These are phyloP conservation scores for Tephrocybe sp. DNA, from an alignment of 768 basidiomycete genomes.

Conservation along the genomic window DNA sequence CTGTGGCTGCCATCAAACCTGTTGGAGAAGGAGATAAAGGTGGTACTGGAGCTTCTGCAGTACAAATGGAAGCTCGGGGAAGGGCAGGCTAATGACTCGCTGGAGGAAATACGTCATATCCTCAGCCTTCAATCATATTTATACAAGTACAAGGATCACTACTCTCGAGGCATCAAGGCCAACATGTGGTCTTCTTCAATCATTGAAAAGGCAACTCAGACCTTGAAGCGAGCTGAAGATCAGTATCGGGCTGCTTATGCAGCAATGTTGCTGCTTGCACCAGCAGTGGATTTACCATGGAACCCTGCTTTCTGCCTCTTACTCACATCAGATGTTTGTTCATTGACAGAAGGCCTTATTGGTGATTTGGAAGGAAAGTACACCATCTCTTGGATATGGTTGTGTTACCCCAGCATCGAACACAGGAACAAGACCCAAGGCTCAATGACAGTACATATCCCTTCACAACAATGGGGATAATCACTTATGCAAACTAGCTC, in stretches of 20 bases:
- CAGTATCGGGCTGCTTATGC: background rate
- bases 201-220: background rate
- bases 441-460: background rate
- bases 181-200: background rate
- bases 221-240: background rate
- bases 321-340: background rate
- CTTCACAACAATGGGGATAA: background rate
- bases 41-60: background rate
- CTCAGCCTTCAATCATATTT: constrained; percentile 6
- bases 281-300: background rate
- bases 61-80: background rate
- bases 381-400: background rate
- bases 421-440: background rate
- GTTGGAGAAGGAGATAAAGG: background rate
- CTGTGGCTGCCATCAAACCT: background rate
- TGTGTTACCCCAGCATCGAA: background rate
- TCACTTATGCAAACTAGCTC: constrained; percentile 2
- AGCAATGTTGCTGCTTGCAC: background rate
- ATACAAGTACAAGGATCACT: constrained; percentile 12
- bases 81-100: background rate
- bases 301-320: background rate
- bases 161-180: background rate
- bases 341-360: background rate
- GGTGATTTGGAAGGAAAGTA: constrained; percentile 1
- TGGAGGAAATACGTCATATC: background rate